A percentile compares a stretch with the other conserved stretches of the same genome.
Evolutionary conservation across 495 filamentous ascomycete genomes (phyloP).

Genomic region (Penicillium dipodomyicola): DNA sequence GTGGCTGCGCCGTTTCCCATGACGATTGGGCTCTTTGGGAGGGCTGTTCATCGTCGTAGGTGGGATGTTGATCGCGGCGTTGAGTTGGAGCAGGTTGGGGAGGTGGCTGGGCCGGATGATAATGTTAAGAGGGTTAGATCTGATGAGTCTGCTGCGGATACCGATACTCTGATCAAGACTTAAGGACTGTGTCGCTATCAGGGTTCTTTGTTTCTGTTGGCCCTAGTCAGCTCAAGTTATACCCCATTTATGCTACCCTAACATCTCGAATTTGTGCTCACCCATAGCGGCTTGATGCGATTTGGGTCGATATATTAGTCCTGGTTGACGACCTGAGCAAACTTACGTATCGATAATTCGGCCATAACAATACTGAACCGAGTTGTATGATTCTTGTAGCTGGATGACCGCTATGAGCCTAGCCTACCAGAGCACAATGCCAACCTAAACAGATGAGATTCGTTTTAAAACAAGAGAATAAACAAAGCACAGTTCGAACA

Average conservation of each 20-base stretch:
- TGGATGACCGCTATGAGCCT: not conserved
- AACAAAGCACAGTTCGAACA: conserved; percentile 44
- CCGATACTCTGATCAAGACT: conserved; percentile 1
- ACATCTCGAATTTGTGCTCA: not conserved
- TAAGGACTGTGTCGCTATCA: not conserved
- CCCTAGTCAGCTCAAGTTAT: not conserved
- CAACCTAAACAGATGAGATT: conserved; percentile 40
- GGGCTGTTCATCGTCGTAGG: conserved; percentile 53
- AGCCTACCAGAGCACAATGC: conserved; percentile 9
- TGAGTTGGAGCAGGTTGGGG: conserved; percentile 16
- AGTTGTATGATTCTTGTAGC: not conserved
- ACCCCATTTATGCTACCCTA: not conserved
- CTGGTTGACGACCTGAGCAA: not conserved
- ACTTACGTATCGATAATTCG: not conserved
- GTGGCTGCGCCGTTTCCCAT: conserved; percentile 66
- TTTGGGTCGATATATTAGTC: not conserved
- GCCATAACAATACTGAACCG: not conserved
- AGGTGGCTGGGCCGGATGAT: not conserved
- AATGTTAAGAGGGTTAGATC: conserved; percentile 1
- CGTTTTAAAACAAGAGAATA: conserved; percentile 31
- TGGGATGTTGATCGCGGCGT: conserved; percentile 54
- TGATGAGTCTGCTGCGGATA: not conserved
- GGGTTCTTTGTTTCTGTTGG: not conserved
- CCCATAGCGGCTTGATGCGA: not conserved
- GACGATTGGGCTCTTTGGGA: conserved; percentile 63